phyloP scores from a whole-genome alignment of 176 grass and related monocot species.

The Carex pumila region DNA sequence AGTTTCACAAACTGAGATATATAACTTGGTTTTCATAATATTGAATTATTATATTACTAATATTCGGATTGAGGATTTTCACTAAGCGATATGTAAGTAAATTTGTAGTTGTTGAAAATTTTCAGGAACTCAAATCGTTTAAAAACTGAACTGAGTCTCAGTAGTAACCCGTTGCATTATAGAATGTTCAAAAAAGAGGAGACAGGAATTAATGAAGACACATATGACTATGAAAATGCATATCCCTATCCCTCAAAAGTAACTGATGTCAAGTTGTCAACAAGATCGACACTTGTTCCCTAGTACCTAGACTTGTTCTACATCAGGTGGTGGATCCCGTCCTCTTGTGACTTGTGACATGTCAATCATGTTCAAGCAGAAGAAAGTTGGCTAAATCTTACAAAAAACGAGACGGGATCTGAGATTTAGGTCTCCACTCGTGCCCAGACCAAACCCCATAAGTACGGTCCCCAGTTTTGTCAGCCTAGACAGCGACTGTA shows the following conservation, averaged over 20 bases:
- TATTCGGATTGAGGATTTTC: no score
- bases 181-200: background rate
- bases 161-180: background rate
- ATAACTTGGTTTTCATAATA: no score
- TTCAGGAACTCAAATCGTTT: no score
- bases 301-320: background rate
- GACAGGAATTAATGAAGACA: background rate
- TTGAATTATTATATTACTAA: no score
- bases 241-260: background rate
- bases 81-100: no score
- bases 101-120: no score
- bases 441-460: background rate
- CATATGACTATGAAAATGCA: background rate
- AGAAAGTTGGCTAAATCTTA: background rate
- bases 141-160: background rate
- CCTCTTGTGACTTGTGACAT: background rate
- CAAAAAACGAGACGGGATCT: background rate
- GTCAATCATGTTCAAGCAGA: background rate
- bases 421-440: background rate
- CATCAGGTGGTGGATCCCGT: background rate
- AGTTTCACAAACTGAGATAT: no score
- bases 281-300: conserved; percentile 1
- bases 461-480: background rate
- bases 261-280: background rate
- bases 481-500: background rate